These are phyloP conservation scores for Biscutella laevigata DNA, from an alignment of 441 rosid species.

Conservation along the genomic window DNA sequence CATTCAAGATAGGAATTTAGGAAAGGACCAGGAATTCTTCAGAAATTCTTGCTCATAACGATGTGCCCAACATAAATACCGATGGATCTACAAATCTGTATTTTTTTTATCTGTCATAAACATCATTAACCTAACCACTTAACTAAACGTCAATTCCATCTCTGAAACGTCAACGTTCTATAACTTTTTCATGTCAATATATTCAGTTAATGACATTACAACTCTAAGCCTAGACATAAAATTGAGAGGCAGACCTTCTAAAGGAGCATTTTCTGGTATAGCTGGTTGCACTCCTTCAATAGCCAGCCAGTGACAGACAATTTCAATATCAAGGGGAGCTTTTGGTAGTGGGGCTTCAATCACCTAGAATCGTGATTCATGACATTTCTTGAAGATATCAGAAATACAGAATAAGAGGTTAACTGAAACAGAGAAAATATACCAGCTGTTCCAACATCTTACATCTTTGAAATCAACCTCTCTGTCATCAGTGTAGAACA, in stretches of 20 bases:
- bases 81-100: not conserved
- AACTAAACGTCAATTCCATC: not conserved
- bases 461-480: constrained; percentile 91
- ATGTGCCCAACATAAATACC: not conserved
- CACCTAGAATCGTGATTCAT: constrained; percentile 51
- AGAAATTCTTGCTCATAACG: not conserved
- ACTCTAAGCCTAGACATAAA: constrained; percentile 8
- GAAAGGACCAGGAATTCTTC: not conserved
- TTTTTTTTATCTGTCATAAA: not conserved
- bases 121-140: not conserved
- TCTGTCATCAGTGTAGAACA: constrained; percentile 84
- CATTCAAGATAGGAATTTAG: not conserved
- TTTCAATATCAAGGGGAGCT: constrained; percentile 78
- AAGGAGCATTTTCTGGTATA: constrained; percentile 87
- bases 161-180: not conserved
- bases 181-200: not conserved
- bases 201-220: not conserved
- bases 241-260: constrained; percentile 48
- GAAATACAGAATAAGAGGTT: not conserved
- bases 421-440: not conserved
- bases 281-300: constrained; percentile 95
- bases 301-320: constrained; percentile 91
- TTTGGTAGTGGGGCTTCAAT: constrained; percentile 96
- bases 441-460: constrained; percentile 24
- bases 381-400: constrained; percentile 8